Conservation (phyloP, 441 rosid species). For the Gossypium schwendimanii region DNA sequence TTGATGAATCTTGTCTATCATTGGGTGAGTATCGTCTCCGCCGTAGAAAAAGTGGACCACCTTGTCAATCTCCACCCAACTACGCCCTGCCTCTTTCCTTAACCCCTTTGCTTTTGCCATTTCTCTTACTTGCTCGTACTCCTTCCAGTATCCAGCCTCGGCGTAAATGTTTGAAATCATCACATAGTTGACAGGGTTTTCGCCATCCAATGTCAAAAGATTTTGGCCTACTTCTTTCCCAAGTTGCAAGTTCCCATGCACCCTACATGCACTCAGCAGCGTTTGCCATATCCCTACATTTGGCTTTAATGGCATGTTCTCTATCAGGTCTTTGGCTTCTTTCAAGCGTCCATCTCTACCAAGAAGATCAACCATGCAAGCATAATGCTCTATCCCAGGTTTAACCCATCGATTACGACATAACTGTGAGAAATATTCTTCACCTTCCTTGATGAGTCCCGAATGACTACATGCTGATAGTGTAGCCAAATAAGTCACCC, state of each 20-base stretch:
- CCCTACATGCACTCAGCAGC: conserved; percentile 71
- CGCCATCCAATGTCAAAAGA: conserved; percentile 46
- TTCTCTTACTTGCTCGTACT: conserved; percentile 49
- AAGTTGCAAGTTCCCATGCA: conserved; percentile 57
- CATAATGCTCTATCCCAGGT: conserved; percentile 71
- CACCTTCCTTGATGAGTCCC: conserved; percentile 59
- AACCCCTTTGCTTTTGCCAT: conserved; percentile 39
- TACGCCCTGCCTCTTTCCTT: conserved; percentile 68
- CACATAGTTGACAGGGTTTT: conserved; percentile 70
- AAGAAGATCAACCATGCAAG: conserved; percentile 78
- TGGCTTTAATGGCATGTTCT: conserved; percentile 57
- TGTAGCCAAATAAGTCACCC: conserved; percentile 66
- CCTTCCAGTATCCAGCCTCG: conserved; percentile 63
- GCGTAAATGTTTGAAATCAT: conserved; percentile 79
- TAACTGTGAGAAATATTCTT: conserved; percentile 44
- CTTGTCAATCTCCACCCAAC: conserved; percentile 79
- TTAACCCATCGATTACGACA: conserved; percentile 29
- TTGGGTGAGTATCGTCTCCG: conserved; percentile 58
- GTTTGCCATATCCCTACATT: conserved; percentile 83
- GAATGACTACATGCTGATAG: conserved; percentile 89
- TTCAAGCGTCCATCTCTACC: conserved; percentile 66
- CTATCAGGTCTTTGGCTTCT: conserved; percentile 65
- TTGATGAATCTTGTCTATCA: conserved; percentile 33
- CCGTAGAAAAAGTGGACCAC: conserved; percentile 54
- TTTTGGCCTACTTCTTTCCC: conserved; percentile 65